Evolutionary conservation across 2,329 filamentous ascomycete species (phyloP).

Genomic region (Pestalotiopsis sp.): DNA sequence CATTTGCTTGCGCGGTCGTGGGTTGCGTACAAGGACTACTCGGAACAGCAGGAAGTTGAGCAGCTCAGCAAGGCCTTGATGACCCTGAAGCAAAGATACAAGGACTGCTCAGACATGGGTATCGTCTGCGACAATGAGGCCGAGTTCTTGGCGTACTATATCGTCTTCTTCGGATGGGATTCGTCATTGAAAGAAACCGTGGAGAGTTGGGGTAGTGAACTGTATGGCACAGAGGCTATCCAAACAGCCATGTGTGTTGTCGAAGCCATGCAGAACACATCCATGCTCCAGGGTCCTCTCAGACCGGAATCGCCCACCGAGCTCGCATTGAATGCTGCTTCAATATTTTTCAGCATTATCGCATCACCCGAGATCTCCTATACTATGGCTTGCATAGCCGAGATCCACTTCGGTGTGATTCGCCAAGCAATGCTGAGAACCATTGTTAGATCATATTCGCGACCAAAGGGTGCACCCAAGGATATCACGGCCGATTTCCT

Average conservation of each 20-base stretch:
- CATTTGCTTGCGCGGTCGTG: constrained; percentile 63
- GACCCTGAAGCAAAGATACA: constrained; percentile 67
- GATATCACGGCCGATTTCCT: constrained; percentile 60
- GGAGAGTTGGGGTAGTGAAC: constrained; percentile 55
- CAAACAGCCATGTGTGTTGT: constrained; percentile 63
- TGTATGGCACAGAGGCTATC: constrained; percentile 61
- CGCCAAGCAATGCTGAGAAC: constrained; percentile 60
- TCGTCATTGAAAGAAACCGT: constrained; percentile 58
- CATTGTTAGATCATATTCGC: constrained; percentile 55
- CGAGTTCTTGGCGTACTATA: constrained; percentile 67
- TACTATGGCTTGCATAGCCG: constrained; percentile 70
- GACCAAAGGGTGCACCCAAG: constrained; percentile 58
- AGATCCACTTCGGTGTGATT: constrained; percentile 65
- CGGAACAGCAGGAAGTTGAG: constrained; percentile 68
- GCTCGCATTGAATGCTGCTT: constrained; percentile 49
- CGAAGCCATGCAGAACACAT: constrained; percentile 60
- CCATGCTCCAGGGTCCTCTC: constrained; percentile 59
- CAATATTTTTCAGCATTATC: constrained; percentile 62
- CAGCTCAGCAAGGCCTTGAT: constrained; percentile 67
- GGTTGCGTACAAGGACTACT: constrained; percentile 60
- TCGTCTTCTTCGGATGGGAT: constrained; percentile 62
- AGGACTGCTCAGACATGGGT: constrained; percentile 61
- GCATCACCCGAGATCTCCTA: constrained; percentile 61
- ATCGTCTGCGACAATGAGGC: constrained; percentile 63
- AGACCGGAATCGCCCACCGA: constrained; percentile 50